These are phyloP conservation scores for Panellus pusillus DNA, from an alignment of 768 basidiomycete genomes.

Conservation along the genomic window DNA sequence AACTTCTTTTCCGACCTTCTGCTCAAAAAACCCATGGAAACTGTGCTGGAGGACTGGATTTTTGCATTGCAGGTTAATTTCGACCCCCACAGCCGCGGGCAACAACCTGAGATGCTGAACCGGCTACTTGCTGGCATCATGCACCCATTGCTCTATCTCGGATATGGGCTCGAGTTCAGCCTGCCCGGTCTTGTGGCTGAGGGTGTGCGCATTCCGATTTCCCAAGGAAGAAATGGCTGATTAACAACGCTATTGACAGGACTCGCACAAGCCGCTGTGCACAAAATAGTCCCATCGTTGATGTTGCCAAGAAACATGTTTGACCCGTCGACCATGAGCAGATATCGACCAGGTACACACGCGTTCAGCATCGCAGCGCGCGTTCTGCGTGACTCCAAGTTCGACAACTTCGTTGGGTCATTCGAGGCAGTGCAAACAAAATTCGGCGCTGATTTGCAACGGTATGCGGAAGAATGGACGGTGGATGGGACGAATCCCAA, in stretches of 20 bases:
- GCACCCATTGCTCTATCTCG: constrained; percentile 62
- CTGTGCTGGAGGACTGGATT: constrained; percentile 14
- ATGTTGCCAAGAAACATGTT: constrained; percentile 7
- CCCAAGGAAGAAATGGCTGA: constrained; percentile 23
- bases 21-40: neutral
- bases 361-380: constrained; percentile 55
- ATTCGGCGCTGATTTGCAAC: constrained; percentile 40
- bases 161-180: constrained; percentile 60
- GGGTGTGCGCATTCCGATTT: constrained; percentile 33
- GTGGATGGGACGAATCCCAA: constrained; percentile 33
- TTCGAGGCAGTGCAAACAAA: constrained; percentile 35
- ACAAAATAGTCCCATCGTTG: constrained; percentile 1
- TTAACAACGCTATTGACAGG: constrained; percentile 24
- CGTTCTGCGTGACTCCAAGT: constrained; percentile 51
- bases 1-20: constrained; percentile 13
- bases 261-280: constrained; percentile 26
- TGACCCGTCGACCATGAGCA: neutral
- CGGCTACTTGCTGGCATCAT: constrained; percentile 53
- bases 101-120: constrained; percentile 27
- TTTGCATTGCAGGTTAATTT: constrained; percentile 8
- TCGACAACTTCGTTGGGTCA: constrained; percentile 25
- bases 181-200: constrained; percentile 53
- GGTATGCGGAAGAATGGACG: constrained; percentile 46
- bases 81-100: neutral
- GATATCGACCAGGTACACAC: constrained; percentile 27